phyloP scores from a whole-genome alignment of 768 basidiomycete genomes.

The Suillus fuscotomentosus region DNA sequence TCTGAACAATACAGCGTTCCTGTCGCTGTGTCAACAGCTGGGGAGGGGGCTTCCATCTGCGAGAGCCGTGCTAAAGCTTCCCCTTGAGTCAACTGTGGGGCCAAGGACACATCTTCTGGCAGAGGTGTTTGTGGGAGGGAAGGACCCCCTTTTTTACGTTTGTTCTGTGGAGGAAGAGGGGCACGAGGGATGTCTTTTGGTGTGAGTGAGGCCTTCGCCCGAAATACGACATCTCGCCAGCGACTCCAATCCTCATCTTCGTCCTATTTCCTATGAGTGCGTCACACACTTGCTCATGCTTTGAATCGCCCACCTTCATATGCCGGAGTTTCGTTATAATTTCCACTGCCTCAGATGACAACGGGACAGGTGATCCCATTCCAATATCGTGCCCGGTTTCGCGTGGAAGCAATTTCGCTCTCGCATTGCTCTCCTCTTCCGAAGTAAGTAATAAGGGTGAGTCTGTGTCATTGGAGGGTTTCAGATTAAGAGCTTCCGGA shows the following conservation, averaged over 20 bases:
- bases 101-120: not conserved
- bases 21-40: conserved; percentile 37
- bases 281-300: not conserved
- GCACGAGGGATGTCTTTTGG: conserved; percentile 29
- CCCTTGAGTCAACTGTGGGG: conserved; percentile 40
- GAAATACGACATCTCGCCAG: conserved; percentile 84
- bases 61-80: conserved; percentile 47
- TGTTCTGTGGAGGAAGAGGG: conserved; percentile 60
- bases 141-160: conserved; percentile 53
- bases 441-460: not conserved
- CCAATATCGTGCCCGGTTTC: conserved; percentile 88
- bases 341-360: conserved; percentile 73
- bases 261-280: conserved; percentile 46
- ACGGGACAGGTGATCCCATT: conserved; percentile 80
- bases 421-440: conserved; percentile 6
- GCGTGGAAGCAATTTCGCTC: conserved; percentile 60
- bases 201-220: conserved; percentile 60
- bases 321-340: conserved; percentile 80
- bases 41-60: conserved; percentile 18
- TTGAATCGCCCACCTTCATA: conserved; percentile 62
- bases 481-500: conserved; percentile 41
- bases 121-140: not conserved
- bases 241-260: conserved; percentile 87
- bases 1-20: conserved; percentile 75
- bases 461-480: not conserved